Percentiles rank a stretch among this genome's conserved stretches.
phyloP scores from a whole-genome alignment of 129 eudicot species.

The Flaveria brownii region DNA sequence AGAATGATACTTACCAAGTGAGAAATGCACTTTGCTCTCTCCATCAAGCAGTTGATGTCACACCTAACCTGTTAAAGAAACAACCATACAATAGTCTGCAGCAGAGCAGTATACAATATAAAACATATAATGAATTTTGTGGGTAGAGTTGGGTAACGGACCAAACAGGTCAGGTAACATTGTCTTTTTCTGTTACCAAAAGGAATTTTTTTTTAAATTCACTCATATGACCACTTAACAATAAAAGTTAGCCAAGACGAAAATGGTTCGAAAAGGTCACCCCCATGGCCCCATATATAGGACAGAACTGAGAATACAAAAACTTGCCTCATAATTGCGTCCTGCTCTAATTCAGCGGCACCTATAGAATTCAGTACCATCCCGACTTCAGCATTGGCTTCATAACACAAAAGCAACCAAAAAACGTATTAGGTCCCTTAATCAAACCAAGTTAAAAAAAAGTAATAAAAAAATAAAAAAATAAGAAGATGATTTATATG shows the following conservation, averaged over 20 bases:
- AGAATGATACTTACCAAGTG: slow-evolving; percentile 49
- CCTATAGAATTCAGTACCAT: slow-evolving; percentile 41
- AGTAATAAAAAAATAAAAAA: background rate
- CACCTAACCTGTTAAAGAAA: slow-evolving; percentile 52
- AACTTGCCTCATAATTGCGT: slow-evolving; percentile 63
- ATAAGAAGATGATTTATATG: background rate
- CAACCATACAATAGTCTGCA: slow-evolving; percentile 22
- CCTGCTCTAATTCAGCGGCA: slow-evolving; percentile 46
- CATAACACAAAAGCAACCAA: slow-evolving; percentile 37
- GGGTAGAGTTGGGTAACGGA: background rate
- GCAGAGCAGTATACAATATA: slow-evolving; percentile 21
- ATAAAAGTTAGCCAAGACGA: background rate
- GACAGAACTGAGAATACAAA: slow-evolving; percentile 25
- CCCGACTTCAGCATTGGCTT: slow-evolving; percentile 41
- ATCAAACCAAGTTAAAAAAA: background rate
- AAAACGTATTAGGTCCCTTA: background rate
- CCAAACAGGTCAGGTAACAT: background rate
- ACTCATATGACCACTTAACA: background rate
- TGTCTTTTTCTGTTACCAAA: background rate
- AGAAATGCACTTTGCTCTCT: slow-evolving; percentile 7
- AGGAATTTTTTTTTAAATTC: background rate
- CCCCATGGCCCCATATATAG: background rate
- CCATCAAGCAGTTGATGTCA: slow-evolving; percentile 55
- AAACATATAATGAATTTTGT: background rate
- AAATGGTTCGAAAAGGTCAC: background rate